phyloP scores from a whole-genome alignment of 345 rosid genomes.

The Hibiscus mutabilis region DNA sequence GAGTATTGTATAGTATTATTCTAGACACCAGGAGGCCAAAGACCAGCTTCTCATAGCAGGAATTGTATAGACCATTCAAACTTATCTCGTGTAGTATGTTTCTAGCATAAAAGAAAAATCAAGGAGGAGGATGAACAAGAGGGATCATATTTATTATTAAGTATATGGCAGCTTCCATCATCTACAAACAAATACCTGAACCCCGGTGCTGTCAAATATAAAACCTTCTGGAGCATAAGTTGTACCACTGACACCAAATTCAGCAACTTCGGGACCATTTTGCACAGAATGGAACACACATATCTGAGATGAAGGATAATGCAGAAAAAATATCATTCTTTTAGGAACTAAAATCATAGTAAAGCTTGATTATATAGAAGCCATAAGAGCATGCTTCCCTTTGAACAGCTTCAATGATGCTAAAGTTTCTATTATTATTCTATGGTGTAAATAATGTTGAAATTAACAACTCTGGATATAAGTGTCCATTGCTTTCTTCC shows the following conservation, averaged over 20 bases:
- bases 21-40: background rate
- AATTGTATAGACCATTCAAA: background rate
- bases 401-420: background rate
- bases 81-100: background rate
- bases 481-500: background rate
- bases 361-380: background rate
- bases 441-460: background rate
- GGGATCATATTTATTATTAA: background rate
- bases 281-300: constrained; percentile 75
- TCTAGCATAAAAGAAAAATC: background rate
- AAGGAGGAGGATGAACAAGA: background rate
- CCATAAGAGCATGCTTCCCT: background rate
- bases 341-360: background rate
- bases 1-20: background rate
- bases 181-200: constrained; percentile 50
- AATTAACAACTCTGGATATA: background rate
- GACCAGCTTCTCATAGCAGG: background rate
- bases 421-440: background rate
- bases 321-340: background rate
- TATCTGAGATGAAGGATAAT: constrained; percentile 43
- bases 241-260: constrained; percentile 84
- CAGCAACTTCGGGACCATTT: constrained; percentile 54
- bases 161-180: background rate
- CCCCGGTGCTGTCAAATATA: constrained; percentile 54
- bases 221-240: constrained; percentile 96